phyloP scores from a whole-genome alignment of 208 protist genomes.

The Acanthamoeba divionensis region DNA sequence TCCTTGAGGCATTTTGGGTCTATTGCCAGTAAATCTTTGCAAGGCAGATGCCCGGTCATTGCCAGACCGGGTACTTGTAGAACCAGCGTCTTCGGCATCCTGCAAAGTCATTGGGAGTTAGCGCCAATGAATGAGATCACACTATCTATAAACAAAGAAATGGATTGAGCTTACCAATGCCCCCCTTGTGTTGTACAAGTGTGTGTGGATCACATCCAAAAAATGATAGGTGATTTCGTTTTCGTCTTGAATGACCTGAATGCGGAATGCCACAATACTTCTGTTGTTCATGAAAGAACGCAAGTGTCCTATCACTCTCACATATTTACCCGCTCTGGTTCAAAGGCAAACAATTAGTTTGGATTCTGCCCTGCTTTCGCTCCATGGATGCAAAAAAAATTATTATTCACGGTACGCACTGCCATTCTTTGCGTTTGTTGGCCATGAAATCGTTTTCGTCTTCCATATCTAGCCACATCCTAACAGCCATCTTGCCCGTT shows the following conservation, averaged over 20 bases:
- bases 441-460: neutral
- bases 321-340: neutral
- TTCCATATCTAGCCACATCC: slow-evolving; percentile 31
- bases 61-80: too few relatives aligned
- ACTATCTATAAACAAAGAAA: too few relatives aligned
- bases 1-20: too few relatives aligned
- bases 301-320: slow-evolving; percentile 31
- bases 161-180: neutral
- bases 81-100: too few relatives aligned
- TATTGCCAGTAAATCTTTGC: too few relatives aligned
- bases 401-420: neutral
- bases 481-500: neutral
- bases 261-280: neutral
- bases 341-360: neutral
- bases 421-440: neutral
- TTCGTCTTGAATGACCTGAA: neutral
- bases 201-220: slow-evolving; percentile 12
- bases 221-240: slow-evolving; percentile 28
- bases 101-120: too few relatives aligned
- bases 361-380: neutral
- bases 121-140: too few relatives aligned
- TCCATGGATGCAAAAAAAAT: neutral
- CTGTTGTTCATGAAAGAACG: slow-evolving; percentile 12
- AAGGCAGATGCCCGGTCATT: too few relatives aligned
- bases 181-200: neutral